These are phyloP conservation scores for Neonectria neomacrospora DNA, from an alignment of 2,329 filamentous ascomycete species.

Conservation along the genomic window DNA sequence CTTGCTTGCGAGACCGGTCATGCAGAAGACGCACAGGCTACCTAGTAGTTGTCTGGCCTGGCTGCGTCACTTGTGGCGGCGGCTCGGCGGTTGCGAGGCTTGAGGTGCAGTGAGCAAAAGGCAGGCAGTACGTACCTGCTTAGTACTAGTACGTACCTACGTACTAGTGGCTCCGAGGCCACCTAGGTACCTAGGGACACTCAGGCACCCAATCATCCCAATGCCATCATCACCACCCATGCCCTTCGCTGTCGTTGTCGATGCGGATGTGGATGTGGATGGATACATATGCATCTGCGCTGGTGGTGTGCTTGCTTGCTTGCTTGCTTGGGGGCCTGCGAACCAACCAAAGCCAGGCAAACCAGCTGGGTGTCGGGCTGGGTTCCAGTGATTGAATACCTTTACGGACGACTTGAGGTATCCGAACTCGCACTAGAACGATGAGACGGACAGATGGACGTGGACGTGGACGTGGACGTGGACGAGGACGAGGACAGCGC, in stretches of 20 bases:
- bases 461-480: neutral
- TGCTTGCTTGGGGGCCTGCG: slow-evolving; percentile 16
- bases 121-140: too few relatives aligned
- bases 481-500: neutral
- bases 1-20: neutral
- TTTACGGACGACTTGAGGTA: neutral
- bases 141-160: too few relatives aligned
- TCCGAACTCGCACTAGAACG: neutral
- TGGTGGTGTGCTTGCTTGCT: neutral
- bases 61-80: neutral
- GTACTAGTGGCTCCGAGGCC: slow-evolving; percentile 9
- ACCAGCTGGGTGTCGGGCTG: slow-evolving; percentile 14
- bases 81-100: neutral
- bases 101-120: neutral
- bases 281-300: neutral
- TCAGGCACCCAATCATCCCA: neutral
- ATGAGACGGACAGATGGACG: neutral
- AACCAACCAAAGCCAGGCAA: slow-evolving; percentile 23
- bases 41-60: neutral
- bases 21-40: neutral
- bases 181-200: too few relatives aligned
- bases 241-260: slow-evolving; percentile 11
- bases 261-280: neutral
- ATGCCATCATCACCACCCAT: neutral
- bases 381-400: neutral